Conservation (phyloP, 2,329 filamentous ascomycete genomes). For the Beauveria sp. region DNA sequence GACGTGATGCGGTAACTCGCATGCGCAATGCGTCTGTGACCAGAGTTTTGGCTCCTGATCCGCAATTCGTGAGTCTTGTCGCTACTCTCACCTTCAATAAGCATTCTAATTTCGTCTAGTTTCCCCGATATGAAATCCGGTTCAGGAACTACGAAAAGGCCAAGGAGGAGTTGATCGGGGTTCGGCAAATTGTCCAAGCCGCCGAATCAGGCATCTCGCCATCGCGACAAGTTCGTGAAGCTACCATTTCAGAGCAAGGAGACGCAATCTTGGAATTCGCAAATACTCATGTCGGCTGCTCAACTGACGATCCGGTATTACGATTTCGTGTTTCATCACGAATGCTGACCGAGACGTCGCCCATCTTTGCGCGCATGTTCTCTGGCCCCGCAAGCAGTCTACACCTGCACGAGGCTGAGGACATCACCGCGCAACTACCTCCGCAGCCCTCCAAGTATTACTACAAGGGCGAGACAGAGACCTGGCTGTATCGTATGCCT, state of each 20-base stretch:
- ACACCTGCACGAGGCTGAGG: conserved; percentile 28
- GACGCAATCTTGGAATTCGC: conserved; percentile 46
- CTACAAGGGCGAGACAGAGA: conserved; percentile 36
- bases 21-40: conserved; percentile 40
- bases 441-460: conserved; percentile 27
- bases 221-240: conserved; percentile 33
- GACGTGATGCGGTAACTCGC: conserved; percentile 33
- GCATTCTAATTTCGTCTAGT: conserved; percentile 19
- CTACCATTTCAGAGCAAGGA: conserved; percentile 35
- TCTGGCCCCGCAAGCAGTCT: conserved; percentile 22
- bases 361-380: conserved; percentile 44
- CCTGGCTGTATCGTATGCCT: conserved; percentile 44
- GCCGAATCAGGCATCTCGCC: conserved; percentile 34
- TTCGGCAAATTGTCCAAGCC: conserved; percentile 32
- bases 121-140: conserved; percentile 38
- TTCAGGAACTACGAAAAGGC: conserved; percentile 40
- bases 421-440: conserved; percentile 28
- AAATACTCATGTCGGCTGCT: conserved; percentile 29
- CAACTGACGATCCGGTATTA: conserved; percentile 29
- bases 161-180: conserved; percentile 32
- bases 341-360: conserved; percentile 42
- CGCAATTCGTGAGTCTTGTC: conserved; percentile 30
- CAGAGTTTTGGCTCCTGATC: conserved; percentile 34
- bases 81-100: no score
- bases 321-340: conserved; percentile 45